These are phyloP conservation scores for Annulohypoxylon maeteangense DNA, from an alignment of 495 filamentous ascomycete genomes.

Conservation along the genomic window DNA sequence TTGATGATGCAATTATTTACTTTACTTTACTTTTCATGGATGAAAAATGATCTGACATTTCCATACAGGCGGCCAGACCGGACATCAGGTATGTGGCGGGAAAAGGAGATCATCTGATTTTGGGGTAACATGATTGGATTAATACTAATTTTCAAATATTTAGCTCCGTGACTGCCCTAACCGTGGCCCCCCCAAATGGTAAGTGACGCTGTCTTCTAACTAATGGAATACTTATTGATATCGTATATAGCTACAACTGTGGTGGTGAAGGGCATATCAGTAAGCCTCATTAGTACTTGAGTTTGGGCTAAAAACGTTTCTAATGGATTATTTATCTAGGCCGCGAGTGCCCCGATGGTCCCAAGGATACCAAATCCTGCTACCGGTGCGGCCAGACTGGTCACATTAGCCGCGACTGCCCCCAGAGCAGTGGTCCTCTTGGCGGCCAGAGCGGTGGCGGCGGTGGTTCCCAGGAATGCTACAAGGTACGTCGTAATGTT, in stretches of 20 bases:
- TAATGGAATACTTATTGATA: slow-evolving; percentile 7
- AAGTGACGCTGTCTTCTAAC: slow-evolving; percentile 44
- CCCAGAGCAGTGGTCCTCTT: slow-evolving; percentile 60
- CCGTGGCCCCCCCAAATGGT: slow-evolving; percentile 92
- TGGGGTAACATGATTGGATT: neutral
- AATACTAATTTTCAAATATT: slow-evolving; percentile 29
- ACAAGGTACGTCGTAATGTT: slow-evolving; percentile 70
- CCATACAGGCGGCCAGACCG: slow-evolving; percentile 59
- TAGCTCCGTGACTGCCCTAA: slow-evolving; percentile 94
- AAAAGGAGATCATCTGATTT: neutral
- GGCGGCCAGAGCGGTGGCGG: slow-evolving; percentile 53
- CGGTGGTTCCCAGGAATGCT: slow-evolving; percentile 74
- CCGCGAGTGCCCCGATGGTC: slow-evolving; percentile 89
- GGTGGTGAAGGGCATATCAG: slow-evolving; percentile 87
- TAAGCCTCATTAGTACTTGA: slow-evolving; percentile 54
- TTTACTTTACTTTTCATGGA: slow-evolving; percentile 17
- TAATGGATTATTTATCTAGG: slow-evolving; percentile 56
- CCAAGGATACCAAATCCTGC: slow-evolving; percentile 91
- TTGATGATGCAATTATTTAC: no score
- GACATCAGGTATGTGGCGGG: slow-evolving; percentile 59
- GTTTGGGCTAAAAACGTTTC: neutral
- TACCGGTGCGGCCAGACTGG: slow-evolving; percentile 90
- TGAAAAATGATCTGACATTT: slow-evolving; percentile 56
- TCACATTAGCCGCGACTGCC: slow-evolving; percentile 95
- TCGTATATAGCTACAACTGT: slow-evolving; percentile 57